phyloP scores from a whole-genome alignment of 257 asterid species.

The Rehmannia glutinosa region DNA sequence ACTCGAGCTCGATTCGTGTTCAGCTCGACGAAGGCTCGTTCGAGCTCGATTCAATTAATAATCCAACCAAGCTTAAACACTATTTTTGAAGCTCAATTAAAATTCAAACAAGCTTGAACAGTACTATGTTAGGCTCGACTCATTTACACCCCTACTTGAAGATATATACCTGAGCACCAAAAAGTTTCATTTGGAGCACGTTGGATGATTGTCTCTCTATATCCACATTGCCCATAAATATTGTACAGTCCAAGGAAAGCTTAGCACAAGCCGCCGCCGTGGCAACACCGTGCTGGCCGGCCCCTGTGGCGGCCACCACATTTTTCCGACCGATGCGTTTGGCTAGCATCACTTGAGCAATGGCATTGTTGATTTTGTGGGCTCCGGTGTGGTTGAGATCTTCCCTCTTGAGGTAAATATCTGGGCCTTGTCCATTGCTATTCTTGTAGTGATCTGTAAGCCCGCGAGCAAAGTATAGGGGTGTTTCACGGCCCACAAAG shows the following conservation, averaged over 20 bases:
- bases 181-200: constrained; percentile 49
- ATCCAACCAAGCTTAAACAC: too few species aligned
- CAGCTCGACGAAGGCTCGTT: too few species aligned
- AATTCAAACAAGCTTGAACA: too few species aligned
- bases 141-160: too few species aligned
- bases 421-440: constrained; percentile 48
- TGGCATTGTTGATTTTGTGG: constrained; percentile 82
- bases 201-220: constrained; percentile 57
- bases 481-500: constrained; percentile 78
- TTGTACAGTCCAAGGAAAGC: constrained; percentile 50
- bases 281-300: constrained; percentile 86
- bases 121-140: too few species aligned
- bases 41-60: too few species aligned
- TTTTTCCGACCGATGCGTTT: constrained; percentile 52
- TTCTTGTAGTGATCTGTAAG: constrained; percentile 59
- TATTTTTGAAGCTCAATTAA: too few species aligned
- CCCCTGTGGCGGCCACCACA: constrained; percentile 65
- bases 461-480: constrained; percentile 64
- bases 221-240: constrained; percentile 53
- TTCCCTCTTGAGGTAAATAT: constrained; percentile 73
- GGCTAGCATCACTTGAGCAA: constrained; percentile 88
- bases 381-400: constrained; percentile 74
- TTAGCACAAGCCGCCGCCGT: constrained; percentile 78
- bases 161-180: constrained; percentile 79
- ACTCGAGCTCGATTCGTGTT: too few species aligned